These are phyloP conservation scores for Teratosphaeria epicoccoides DNA, from an alignment of 2,329 filamentous ascomycete genomes.

Conservation along the genomic window DNA sequence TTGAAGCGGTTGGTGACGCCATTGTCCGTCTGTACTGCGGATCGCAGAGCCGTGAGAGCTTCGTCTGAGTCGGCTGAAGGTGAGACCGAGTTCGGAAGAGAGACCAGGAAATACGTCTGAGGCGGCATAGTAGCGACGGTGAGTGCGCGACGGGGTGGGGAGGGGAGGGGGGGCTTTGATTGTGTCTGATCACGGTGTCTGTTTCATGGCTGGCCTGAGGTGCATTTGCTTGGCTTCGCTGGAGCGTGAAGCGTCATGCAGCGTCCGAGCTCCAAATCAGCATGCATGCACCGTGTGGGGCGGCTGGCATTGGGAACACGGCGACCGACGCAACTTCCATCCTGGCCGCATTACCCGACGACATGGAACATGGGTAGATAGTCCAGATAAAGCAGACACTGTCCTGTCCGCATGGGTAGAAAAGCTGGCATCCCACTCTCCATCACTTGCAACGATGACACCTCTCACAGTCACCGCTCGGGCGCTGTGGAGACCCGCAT, in stretches of 20 bases:
- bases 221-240: background rate
- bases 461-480: background rate
- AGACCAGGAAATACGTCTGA: conserved; percentile 73
- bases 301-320: conserved; percentile 1
- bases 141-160: background rate
- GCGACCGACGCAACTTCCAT: background rate
- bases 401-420: background rate
- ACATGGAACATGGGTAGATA: background rate
- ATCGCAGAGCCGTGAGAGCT: conserved; percentile 63
- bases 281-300: background rate
- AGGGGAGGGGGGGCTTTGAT: background rate
- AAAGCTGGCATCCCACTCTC: background rate
- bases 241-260: conserved; percentile 1
- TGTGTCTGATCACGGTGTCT: background rate
- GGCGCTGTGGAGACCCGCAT: background rate
- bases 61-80: conserved; percentile 71
- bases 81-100: conserved; percentile 77
- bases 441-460: background rate
- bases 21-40: conserved; percentile 62
- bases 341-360: background rate
- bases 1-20: conserved; percentile 66
- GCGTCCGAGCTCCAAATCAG: conserved; percentile 4
- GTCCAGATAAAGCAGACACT: background rate
- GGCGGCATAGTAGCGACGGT: conserved; percentile 19
- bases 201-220: background rate